These are phyloP conservation scores for Henningerozyma blattae DNA, from an alignment of 805 yeast genomes.

Conservation along the genomic window DNA sequence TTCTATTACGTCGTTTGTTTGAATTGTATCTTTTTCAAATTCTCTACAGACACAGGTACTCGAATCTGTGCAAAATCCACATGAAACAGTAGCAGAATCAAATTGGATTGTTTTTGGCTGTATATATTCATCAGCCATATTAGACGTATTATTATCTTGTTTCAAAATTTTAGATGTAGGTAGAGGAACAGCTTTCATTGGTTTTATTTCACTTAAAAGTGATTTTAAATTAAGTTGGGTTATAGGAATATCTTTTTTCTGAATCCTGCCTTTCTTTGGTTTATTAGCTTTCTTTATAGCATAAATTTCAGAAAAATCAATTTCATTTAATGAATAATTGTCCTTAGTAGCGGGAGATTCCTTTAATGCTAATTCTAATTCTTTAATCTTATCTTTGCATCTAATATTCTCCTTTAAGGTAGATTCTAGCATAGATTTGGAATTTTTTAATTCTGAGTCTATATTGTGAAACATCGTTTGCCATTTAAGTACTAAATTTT, in stretches of 20 bases:
- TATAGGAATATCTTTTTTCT: background rate
- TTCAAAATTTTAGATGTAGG: no score
- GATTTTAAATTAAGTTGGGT: no score
- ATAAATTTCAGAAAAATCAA: no score
- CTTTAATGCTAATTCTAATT: background rate
- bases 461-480: conserved; percentile 33
- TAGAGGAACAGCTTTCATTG: conserved; percentile 47
- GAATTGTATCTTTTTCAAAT: conserved; percentile 30
- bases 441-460: conserved; percentile 25
- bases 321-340: no score
- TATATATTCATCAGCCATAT: no score
- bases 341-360: conserved; percentile 1
- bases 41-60: conserved; percentile 90
- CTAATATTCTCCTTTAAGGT: no score
- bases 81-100: no score
- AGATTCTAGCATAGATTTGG: no score
- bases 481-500: conserved; percentile 50
- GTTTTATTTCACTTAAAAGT: no score
- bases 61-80: conserved; percentile 90
- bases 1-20: conserved; percentile 5
- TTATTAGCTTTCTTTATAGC: no score
- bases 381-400: conserved; percentile 1
- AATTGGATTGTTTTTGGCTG: no score
- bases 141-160: no score
- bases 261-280: conserved; percentile 9